A percentile compares a stretch with the other conserved stretches of the same genome.
These are phyloP conservation scores for Sporodiniella umbellata DNA, from an alignment of 371 early-diverging fungal species.

Conservation along the genomic window DNA sequence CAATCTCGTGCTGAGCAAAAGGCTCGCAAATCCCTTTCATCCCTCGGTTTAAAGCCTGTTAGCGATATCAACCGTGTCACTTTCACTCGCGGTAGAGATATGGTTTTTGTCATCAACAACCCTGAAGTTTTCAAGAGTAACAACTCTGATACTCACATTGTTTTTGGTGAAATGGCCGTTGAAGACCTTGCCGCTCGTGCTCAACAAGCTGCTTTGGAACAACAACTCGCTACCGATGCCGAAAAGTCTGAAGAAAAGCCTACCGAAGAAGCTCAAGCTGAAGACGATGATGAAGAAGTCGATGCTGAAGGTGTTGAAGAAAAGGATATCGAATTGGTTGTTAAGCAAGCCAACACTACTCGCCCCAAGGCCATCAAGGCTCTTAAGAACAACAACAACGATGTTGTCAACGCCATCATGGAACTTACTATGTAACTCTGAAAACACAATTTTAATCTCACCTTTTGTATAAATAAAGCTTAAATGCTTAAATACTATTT, in stretches of 20 bases:
- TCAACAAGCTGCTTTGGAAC: slow-evolving; percentile 64
- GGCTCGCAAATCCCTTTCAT: slow-evolving; percentile 93
- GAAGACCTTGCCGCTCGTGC: slow-evolving; percentile 85
- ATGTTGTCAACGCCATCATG: slow-evolving; percentile 98
- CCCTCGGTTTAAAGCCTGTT: slow-evolving; percentile 89
- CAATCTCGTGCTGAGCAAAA: slow-evolving; percentile 89
- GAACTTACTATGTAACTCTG: slow-evolving; percentile 31
- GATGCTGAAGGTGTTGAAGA: slow-evolving; percentile 78
- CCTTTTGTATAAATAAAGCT: not conserved
- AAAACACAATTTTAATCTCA: not conserved
- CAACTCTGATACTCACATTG: slow-evolving; percentile 91
- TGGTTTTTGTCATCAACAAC: slow-evolving; percentile 82
- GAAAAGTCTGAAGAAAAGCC: slow-evolving; percentile 46
- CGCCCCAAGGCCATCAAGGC: slow-evolving; percentile 93
- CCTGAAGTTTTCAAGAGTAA: slow-evolving; percentile 94
- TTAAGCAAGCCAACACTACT: slow-evolving; percentile 85
- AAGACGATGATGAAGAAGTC: slow-evolving; percentile 60
- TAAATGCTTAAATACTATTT: not conserved
- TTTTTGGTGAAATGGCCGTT: slow-evolving; percentile 93
- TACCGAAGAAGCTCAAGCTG: slow-evolving; percentile 49
- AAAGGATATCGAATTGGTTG: slow-evolving; percentile 93
- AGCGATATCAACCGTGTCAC: slow-evolving; percentile 89
- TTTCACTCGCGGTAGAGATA: slow-evolving; percentile 81
- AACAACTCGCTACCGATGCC: slow-evolving; percentile 53
- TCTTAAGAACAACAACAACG: slow-evolving; percentile 81